Conservation (phyloP, 345 rosid genomes). For the Bruguiera gymnorhiza region DNA sequence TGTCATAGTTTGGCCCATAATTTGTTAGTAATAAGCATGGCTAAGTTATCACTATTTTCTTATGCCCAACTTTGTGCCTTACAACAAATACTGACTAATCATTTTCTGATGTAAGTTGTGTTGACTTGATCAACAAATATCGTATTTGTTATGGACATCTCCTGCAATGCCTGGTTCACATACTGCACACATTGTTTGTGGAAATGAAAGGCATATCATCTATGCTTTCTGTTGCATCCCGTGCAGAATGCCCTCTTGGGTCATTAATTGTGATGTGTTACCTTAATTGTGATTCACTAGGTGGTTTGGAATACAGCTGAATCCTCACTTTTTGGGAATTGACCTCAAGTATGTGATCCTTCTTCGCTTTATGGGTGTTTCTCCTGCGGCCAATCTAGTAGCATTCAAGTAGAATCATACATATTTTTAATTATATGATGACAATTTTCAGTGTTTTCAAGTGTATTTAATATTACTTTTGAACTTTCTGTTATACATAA, state of each 20-base stretch:
- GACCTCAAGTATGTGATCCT: slow-evolving; percentile 78
- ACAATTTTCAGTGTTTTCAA: background rate
- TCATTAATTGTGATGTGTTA: slow-evolving; percentile 1
- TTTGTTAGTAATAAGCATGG: background rate
- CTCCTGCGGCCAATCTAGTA: background rate
- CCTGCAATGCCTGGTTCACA: too few species aligned
- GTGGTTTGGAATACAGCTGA: slow-evolving; percentile 94
- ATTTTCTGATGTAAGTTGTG: too few species aligned
- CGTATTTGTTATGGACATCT: too few species aligned
- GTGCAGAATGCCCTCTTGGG: slow-evolving; percentile 6
- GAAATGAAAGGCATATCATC: slow-evolving; percentile 3
- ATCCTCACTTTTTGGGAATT: slow-evolving; percentile 75
- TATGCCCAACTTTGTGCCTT: too few species aligned
- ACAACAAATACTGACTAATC: too few species aligned
- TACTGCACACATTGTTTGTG: background rate
- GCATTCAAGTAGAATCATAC: background rate
- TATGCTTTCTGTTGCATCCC: slow-evolving; percentile 11
- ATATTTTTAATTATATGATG: background rate
- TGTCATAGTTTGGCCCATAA: too few species aligned
- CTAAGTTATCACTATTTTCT: too few species aligned
- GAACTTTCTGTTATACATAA: background rate
- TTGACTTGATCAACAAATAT: too few species aligned
- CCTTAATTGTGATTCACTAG: slow-evolving; percentile 37
- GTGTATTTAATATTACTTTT: background rate
- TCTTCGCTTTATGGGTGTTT: slow-evolving; percentile 1